Conservation (phyloP, 1,139 yeast genomes). For the Blastobotrys raffinosifermentans region DNA sequence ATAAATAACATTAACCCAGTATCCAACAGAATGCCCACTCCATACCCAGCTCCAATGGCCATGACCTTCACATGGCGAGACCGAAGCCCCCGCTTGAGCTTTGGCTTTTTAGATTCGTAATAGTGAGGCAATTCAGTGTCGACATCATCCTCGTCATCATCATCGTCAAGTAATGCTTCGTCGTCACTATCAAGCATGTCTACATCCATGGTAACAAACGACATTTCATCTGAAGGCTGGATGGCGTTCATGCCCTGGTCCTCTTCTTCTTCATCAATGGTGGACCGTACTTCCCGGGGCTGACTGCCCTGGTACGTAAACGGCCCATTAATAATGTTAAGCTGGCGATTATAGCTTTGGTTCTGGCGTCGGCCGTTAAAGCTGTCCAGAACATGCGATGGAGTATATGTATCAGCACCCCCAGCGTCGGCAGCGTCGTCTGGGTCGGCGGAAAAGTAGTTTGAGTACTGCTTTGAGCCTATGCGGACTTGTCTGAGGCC, state of each 20-base stretch:
- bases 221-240: conserved; percentile 13
- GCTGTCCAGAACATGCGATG: conserved; percentile 26
- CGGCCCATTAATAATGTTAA: conserved; percentile 22
- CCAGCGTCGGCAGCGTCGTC: conserved; percentile 9
- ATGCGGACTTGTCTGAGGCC: conserved; percentile 12
- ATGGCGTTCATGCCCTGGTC: too few species aligned
- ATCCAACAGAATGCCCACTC: conserved; percentile 72
- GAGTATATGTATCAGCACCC: conserved; percentile 13
- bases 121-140: neutral
- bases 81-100: conserved; percentile 47
- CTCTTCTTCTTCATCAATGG: conserved; percentile 12
- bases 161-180: conserved; percentile 14
- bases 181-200: conserved; percentile 24
- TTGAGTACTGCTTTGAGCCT: conserved; percentile 20
- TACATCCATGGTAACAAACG: conserved; percentile 23
- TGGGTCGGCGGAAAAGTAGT: conserved; percentile 21
- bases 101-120: conserved; percentile 14
- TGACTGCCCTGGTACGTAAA: conserved; percentile 20
- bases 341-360: conserved; percentile 23
- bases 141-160: conserved; percentile 4
- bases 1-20: conserved; percentile 74
- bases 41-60: conserved; percentile 76
- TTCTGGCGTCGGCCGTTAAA: conserved; percentile 28
- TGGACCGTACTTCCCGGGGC: conserved; percentile 5
- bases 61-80: conserved; percentile 75